Percentiles rank a stretch among this genome's conserved stretches.
phyloP scores from a whole-genome alignment of 1,139 yeast genomes.

The Spathaspora jeffriesii region DNA sequence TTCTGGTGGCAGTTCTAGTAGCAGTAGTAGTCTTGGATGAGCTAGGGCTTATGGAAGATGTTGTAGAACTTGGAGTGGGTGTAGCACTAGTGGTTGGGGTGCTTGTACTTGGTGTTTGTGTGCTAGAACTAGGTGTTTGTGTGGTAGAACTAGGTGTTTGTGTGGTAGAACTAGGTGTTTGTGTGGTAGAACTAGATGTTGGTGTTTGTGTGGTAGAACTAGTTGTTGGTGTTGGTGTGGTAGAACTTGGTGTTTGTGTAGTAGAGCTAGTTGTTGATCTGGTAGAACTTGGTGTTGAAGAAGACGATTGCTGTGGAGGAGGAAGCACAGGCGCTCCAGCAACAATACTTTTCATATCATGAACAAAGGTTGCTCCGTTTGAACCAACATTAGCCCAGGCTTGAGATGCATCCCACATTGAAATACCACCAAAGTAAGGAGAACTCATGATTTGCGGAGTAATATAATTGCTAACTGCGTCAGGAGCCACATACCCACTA shows the following conservation, averaged over 20 bases:
- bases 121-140: neutral
- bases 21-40: conserved; percentile 3
- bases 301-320: conserved; percentile 8
- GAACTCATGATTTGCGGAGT: conserved; percentile 38
- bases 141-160: neutral
- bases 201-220: neutral
- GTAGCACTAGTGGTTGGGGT: too few relatives aligned
- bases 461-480: conserved; percentile 18
- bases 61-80: neutral
- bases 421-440: conserved; percentile 75
- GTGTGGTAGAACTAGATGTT: neutral
- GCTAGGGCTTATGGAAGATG: neutral
- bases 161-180: neutral
- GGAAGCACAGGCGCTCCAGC: conserved; percentile 8
- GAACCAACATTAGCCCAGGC: conserved; percentile 56
- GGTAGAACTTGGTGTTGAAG: neutral
- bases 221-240: neutral
- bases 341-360: conserved; percentile 36
- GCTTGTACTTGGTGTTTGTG: neutral
- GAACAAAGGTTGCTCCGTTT: conserved; percentile 40
- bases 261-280: neutral
- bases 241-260: neutral
- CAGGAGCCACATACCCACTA: conserved; percentile 25
- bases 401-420: conserved; percentile 92
- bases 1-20: conserved; percentile 4